Percentiles rank a stretch among this genome's conserved stretches.
These are phyloP conservation scores for Psilocybe subaeruginosa DNA, from an alignment of 768 basidiomycete genomes.

Conservation along the genomic window DNA sequence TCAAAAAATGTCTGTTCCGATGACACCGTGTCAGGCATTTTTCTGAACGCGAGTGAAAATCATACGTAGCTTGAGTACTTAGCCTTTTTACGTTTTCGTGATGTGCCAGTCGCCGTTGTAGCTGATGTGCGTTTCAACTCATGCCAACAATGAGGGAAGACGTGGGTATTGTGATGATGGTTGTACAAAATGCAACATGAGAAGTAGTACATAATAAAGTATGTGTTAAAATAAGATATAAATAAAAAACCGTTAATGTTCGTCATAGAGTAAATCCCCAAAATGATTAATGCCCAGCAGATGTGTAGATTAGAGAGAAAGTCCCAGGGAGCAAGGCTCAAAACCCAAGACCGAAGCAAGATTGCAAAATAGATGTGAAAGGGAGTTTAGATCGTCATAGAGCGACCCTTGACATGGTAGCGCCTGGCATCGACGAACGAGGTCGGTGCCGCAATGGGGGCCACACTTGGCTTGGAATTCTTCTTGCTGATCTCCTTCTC, in stretches of 20 bases:
- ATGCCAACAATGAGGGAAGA: not conserved
- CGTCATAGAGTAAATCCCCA: not conserved
- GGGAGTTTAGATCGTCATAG: constrained; percentile 25
- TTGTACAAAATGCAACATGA: not conserved
- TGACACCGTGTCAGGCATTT: not conserved
- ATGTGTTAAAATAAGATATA: not conserved
- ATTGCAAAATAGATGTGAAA: not conserved
- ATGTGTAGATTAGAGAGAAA: not conserved
- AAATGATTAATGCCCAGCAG: not conserved
- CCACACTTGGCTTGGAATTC: constrained; percentile 3
- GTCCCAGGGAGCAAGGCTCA: not conserved
- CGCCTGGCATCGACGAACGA: constrained; percentile 25
- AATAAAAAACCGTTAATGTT: not conserved
- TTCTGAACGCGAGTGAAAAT: not conserved
- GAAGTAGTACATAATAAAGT: not conserved
- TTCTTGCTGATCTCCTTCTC: constrained; percentile 3
- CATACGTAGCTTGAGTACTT: not conserved
- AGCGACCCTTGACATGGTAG: constrained; percentile 23
- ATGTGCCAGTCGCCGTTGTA: not conserved
- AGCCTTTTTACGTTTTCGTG: not conserved
- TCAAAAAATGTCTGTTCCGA: not conserved
- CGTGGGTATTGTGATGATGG: not conserved
- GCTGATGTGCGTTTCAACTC: not conserved
- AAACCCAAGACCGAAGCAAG: not conserved
- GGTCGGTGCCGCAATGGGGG: constrained; percentile 4